A percentile compares a stretch with the other conserved stretches of the same genome.
phyloP scores from a whole-genome alignment of 768 basidiomycete species.

The Pleurotus eryngii region DNA sequence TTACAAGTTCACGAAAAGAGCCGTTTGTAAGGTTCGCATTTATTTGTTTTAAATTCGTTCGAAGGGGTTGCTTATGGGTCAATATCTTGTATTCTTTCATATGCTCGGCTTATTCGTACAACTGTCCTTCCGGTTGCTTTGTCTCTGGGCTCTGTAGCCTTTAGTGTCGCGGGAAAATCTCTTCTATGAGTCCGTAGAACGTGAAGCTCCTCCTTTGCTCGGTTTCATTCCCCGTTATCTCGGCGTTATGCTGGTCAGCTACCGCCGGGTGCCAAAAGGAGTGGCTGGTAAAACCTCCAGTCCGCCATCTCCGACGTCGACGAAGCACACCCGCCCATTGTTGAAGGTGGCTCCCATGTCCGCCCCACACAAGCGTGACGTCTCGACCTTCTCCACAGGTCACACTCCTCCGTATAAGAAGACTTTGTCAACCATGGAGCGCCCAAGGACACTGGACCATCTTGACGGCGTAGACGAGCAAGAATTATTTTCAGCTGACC shows the following conservation, averaged over 20 bases:
- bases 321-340: conserved; percentile 22
- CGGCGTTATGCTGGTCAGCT: conserved; percentile 97
- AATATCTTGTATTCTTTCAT: neutral
- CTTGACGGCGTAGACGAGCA: neutral
- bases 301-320: conserved; percentile 15
- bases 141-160: conserved; percentile 51
- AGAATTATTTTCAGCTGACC: neutral
- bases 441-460: neutral
- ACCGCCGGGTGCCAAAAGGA: conserved; percentile 69
- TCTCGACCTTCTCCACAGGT: neutral
- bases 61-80: conserved; percentile 20
- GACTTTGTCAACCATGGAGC: neutral
- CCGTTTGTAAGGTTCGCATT: conserved; percentile 91
- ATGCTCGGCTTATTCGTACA: too few relatives aligned
- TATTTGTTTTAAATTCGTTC: conserved; percentile 12
- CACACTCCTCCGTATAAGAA: neutral
- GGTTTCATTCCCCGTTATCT: conserved; percentile 97
- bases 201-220: conserved; percentile 87
- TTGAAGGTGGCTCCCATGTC: conserved; percentile 25
- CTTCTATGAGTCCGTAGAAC: conserved; percentile 96
- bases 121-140: too few relatives aligned
- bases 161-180: conserved; percentile 95
- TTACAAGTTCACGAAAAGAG: conserved; percentile 96
- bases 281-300: conserved; percentile 14
- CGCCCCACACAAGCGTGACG: conserved; percentile 6